Conservation (phyloP, 108 stramenopile genomes). For the Chaetoceros muelleri region DNA sequence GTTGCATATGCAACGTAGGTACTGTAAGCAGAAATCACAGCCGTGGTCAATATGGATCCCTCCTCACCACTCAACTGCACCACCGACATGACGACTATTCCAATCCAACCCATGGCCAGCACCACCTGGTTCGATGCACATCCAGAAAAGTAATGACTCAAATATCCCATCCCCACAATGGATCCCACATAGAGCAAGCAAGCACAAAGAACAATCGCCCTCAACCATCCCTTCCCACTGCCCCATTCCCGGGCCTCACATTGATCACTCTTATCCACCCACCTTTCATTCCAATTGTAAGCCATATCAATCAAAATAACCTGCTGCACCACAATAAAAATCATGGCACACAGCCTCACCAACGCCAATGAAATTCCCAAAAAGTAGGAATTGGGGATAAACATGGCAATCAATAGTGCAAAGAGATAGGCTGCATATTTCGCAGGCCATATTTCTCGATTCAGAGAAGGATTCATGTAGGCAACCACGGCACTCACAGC, state of each 20-base stretch:
- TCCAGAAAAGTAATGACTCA: slow-evolving; percentile 74
- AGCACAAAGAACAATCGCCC: slow-evolving; percentile 56
- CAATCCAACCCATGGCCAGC: slow-evolving; percentile 70
- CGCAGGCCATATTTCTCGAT: slow-evolving; percentile 78
- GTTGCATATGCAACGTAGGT: slow-evolving; percentile 45
- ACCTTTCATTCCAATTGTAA: slow-evolving; percentile 78
- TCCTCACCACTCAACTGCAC: slow-evolving; percentile 65
- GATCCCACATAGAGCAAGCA: slow-evolving; percentile 47
- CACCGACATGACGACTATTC: slow-evolving; percentile 38
- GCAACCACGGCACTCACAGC: slow-evolving; percentile 53
- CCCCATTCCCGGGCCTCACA: slow-evolving; percentile 60
- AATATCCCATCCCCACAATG: slow-evolving; percentile 48
- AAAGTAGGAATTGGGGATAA: slow-evolving; percentile 75
- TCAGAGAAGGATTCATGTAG: slow-evolving; percentile 44
- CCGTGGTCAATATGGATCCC: slow-evolving; percentile 72
- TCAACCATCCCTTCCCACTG: slow-evolving; percentile 67
- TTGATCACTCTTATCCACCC: slow-evolving; percentile 65
- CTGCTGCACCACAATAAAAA: slow-evolving; percentile 74
- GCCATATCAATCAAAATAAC: slow-evolving; percentile 80
- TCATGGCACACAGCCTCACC: slow-evolving; percentile 52
- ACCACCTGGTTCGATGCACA: slow-evolving; percentile 71
- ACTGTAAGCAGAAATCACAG: slow-evolving; percentile 71
- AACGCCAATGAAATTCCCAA: slow-evolving; percentile 51
- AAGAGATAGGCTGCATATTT: slow-evolving; percentile 74
- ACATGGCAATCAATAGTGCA: slow-evolving; percentile 37